Evolutionary conservation across 768 basidiomycete genomes (phyloP).

Genomic region (Rossbeevera mucosa): DNA sequence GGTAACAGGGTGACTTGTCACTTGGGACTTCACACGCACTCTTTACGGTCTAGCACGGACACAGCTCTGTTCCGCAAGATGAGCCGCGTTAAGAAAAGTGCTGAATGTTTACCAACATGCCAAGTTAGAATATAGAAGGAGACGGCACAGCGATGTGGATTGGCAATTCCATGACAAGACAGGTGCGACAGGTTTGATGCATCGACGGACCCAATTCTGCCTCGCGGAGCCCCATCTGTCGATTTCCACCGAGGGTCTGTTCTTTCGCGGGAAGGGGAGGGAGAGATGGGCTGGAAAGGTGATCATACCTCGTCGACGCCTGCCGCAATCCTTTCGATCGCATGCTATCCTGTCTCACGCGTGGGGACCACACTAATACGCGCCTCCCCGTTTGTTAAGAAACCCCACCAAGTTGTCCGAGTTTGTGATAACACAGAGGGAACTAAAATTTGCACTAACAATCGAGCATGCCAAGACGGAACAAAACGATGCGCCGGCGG

Average conservation of each 20-base stretch:
- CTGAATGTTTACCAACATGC: conserved; percentile 2
- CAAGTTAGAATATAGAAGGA: conserved; percentile 8
- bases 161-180: neutral
- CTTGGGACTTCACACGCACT: conserved; percentile 6
- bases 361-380: neutral
- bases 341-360: neutral
- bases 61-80: neutral
- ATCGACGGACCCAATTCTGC: neutral
- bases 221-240: neutral
- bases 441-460: neutral
- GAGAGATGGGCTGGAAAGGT: neutral
- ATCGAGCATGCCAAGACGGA: neutral
- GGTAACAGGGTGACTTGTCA: conserved; percentile 15
- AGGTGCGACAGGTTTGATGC: neutral
- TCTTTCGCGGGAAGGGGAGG: neutral
- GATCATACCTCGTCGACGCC: neutral
- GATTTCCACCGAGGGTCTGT: neutral
- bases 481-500: neutral
- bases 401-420: neutral
- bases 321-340: neutral
- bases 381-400: neutral
- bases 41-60: neutral
- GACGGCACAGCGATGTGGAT: neutral
- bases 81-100: neutral
- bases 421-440: neutral